Evolutionary conservation across 352 stramenopile genomes (phyloP), one percentile per base, ranked within the genome.

Genomic region (Globisporangium cystogenes): DNA sequence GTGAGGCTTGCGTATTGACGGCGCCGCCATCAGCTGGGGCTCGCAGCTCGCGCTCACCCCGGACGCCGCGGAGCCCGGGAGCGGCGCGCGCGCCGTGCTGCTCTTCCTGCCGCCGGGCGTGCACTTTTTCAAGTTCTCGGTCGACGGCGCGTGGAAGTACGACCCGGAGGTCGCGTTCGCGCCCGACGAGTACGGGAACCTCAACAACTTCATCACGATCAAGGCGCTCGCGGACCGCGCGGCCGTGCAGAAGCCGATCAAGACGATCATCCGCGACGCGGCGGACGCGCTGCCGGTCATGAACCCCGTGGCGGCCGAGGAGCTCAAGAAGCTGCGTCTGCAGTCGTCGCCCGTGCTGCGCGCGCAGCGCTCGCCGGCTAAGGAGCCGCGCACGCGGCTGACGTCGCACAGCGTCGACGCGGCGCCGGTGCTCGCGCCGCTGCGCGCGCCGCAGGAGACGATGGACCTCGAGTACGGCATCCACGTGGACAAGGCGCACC

Each of bases 201-300:
- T 93, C 47, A 93, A 93, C 59, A 93, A 93, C 56, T 90, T 93
- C 36, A 86, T 93, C 55, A 82, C 66, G 46, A 76, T 93, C 48
- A 62, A 76, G 45, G 56, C 57, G 14, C 48, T 56, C 48, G 67
- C 64, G n/a, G 67, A 79, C 49, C 48, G 65, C 23, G 87, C 86
- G 51, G 41, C 57, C 0, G 26, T 90, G 24, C 79, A 93, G 51
- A 60, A 51, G 16, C 76, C 82, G 10, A 72, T 86, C 39, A 65
- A 59, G 49, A 93, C 82, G 23, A 93, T 93, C 56, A 69, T 93
- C 39, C 79, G 82, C 23, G 73, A 87, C 41, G 55, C 45, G 14
- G 51, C 58, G 23, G 60, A 83, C 2, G 70, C 71, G 0, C 60
- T 88, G 3, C 79, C 82, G 0, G 57, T 82, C 7, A 93, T 93